phyloP scores from a whole-genome alignment of 257 asterid species.

The Solanum pennellii region DNA sequence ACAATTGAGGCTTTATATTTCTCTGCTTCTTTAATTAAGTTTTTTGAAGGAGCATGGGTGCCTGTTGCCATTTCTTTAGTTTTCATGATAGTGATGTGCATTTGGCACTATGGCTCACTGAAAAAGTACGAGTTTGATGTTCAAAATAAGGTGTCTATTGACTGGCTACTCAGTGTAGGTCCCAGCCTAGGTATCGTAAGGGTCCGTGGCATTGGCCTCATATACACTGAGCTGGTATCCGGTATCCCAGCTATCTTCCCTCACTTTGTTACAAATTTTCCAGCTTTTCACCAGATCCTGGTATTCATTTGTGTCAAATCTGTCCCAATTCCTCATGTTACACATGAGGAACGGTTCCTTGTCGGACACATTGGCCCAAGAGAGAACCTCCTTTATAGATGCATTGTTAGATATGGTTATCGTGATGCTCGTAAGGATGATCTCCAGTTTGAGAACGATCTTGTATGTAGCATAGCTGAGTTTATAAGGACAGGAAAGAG shows the following conservation, averaged over 20 bases:
- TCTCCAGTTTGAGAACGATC: slow-evolving; percentile 59
- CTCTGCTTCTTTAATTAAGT: slow-evolving; percentile 73
- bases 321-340: slow-evolving; percentile 75
- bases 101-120: not conserved
- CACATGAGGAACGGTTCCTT: slow-evolving; percentile 63
- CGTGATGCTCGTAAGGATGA: slow-evolving; percentile 68
- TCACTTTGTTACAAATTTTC: slow-evolving; percentile 83
- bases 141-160: not conserved
- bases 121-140: not conserved
- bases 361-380: slow-evolving; percentile 75
- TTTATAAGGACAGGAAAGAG: slow-evolving; percentile 41
- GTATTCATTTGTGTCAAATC: slow-evolving; percentile 74
- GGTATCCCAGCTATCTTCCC: slow-evolving; percentile 60
- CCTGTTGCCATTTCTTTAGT: slow-evolving; percentile 37
- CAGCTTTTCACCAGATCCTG: slow-evolving; percentile 89
- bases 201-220: not conserved
- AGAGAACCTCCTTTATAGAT: slow-evolving; percentile 64
- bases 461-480: slow-evolving; percentile 75
- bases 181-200: not conserved
- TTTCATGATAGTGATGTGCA: not conserved
- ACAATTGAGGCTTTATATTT: slow-evolving; percentile 66
- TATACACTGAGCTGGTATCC: not conserved
- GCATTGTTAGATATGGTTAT: slow-evolving; percentile 38
- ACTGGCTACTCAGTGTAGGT: not conserved
- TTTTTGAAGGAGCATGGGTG: slow-evolving; percentile 93